Conservation (phyloP, 2,329 filamentous ascomycete species). For the Verruconis gallopava region DNA sequence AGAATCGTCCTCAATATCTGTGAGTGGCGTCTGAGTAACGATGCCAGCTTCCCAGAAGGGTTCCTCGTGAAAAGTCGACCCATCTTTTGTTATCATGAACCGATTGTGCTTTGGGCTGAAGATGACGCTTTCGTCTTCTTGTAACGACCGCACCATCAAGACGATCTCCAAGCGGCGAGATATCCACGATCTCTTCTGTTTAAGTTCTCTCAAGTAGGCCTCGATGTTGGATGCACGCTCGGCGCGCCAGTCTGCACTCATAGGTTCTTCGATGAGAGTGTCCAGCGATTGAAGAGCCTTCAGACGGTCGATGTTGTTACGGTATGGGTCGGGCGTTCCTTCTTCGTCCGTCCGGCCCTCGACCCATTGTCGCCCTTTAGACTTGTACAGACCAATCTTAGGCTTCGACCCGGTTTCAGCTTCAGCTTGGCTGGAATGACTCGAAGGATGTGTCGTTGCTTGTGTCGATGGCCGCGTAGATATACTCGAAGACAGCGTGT, state of each 20-base stretch:
- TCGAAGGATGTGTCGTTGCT: background rate
- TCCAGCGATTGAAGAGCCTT: constrained; percentile 29
- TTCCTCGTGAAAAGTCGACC: constrained; percentile 10
- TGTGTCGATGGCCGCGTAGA: background rate
- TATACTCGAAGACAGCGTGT: background rate
- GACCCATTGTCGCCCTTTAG: constrained; percentile 7
- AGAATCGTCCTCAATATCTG: constrained; percentile 20
- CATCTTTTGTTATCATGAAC: constrained; percentile 22
- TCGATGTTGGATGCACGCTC: constrained; percentile 29
- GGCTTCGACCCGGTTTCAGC: background rate
- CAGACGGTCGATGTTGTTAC: constrained; percentile 36
- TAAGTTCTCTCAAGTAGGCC: constrained; percentile 27
- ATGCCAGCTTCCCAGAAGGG: constrained; percentile 46
- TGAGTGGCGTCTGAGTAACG: constrained; percentile 37
- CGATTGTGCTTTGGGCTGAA: constrained; percentile 17
- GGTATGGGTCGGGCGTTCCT: constrained; percentile 41
- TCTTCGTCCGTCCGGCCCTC: constrained; percentile 31
- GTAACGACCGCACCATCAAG: constrained; percentile 33
- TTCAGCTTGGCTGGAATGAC: background rate
- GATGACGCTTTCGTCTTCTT: constrained; percentile 17
- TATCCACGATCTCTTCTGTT: constrained; percentile 35
- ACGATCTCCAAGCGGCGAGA: constrained; percentile 46
- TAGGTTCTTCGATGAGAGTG: constrained; percentile 33
- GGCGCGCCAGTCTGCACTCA: constrained; percentile 45
- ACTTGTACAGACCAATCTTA: background rate